Evolutionary conservation across 2,329 filamentous ascomycete species (phyloP), one percentile per base, ranked within the genome.

Genomic region (Pezicula rhizophila): DNA sequence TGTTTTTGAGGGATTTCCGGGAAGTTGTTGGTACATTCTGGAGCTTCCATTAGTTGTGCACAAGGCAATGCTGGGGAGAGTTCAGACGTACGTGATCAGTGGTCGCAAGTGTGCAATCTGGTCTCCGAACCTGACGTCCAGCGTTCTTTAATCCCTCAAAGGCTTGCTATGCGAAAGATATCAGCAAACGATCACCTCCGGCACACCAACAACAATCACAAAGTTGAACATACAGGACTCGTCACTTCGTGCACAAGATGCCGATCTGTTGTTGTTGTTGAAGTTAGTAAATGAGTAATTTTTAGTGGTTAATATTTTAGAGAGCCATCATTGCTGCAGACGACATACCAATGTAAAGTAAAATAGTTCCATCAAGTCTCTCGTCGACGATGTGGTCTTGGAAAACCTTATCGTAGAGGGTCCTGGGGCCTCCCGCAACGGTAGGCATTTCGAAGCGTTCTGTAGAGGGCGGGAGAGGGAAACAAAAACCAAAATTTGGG

Each of bases 221-320:
- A 5, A 20, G 20, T 31, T 8, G 11, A 12, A 70, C 84, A 66
- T 79, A 90, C 87, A 55, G 93, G 93, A 62, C 92, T 96, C 61
- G 93, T 99, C 67, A 99, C 93, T 77, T 99, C 93, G 68, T 99
- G 93, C 54, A 97, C 91, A 54, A 99, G 79, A 77, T 99, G 93
- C 69, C 93, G 82, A 72, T 95, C 89, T 91, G 62, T 49, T 50
- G 41, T 49, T 50, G 41, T 8, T 25, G 42, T 37, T 38, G 23
- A 23, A 20, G 50, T 63, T 38, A 63, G 55, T 34, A 23, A 23
- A n/a, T n/a, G n/a, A n/a, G n/a, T n/a, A n/a, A n/a, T n/a, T n/a
- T n/a, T n/a, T n/a, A n/a, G n/a, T n/a, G n/a, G n/a, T 42, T 28
- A 25, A 3, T 15, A 17, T 14, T 26, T 18, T 5, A 5, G 28